These are phyloP conservation scores for Decorospora gaudefroyi DNA, from an alignment of 2,329 filamentous ascomycete species.

Conservation along the genomic window DNA sequence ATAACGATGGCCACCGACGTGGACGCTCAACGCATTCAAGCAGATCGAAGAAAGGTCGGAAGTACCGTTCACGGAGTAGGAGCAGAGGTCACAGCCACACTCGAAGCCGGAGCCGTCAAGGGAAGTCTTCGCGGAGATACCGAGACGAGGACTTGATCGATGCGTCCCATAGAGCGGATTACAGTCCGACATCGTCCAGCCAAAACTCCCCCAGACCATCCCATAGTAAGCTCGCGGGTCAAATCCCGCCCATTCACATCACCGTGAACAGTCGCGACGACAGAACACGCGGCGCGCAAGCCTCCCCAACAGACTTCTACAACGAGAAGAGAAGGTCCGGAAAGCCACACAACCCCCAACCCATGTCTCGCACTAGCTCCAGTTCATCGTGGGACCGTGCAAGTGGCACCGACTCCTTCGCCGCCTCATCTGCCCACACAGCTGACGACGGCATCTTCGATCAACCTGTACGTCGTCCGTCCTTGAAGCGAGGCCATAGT, in stretches of 20 bases:
- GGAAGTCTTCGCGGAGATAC: constrained; percentile 16
- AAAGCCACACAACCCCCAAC: constrained; percentile 13
- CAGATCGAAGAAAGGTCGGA: constrained; percentile 15
- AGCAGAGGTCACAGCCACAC: constrained; percentile 16
- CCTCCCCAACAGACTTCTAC: constrained; percentile 14
- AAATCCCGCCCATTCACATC: constrained; percentile 29
- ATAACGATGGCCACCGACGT: constrained; percentile 19
- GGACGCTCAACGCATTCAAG: constrained; percentile 20
- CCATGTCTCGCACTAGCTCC: constrained; percentile 22
- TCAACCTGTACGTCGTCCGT: constrained; percentile 10
- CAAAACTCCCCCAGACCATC: constrained; percentile 25
- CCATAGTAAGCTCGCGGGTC: constrained; percentile 4
- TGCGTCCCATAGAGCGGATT: constrained; percentile 23
- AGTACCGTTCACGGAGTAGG: constrained; percentile 17
- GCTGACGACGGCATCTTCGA: constrained; percentile 31
- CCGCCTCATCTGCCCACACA: constrained; percentile 26
- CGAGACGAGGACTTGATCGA: constrained; percentile 19
- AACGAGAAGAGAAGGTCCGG: constrained; percentile 16
- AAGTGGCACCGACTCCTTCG: constrained; percentile 30
- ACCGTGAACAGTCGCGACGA: constrained; percentile 22
- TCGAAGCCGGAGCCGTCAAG: constrained; percentile 17
- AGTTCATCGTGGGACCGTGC: constrained; percentile 22
- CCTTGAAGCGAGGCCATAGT: constrained; percentile 1
- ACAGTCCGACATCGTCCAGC: constrained; percentile 22
- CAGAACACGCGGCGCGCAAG: constrained; percentile 15